Evolutionary conservation across 202 grass and related monocot genomes (phyloP).

Genomic region (Digitaria exilis): DNA sequence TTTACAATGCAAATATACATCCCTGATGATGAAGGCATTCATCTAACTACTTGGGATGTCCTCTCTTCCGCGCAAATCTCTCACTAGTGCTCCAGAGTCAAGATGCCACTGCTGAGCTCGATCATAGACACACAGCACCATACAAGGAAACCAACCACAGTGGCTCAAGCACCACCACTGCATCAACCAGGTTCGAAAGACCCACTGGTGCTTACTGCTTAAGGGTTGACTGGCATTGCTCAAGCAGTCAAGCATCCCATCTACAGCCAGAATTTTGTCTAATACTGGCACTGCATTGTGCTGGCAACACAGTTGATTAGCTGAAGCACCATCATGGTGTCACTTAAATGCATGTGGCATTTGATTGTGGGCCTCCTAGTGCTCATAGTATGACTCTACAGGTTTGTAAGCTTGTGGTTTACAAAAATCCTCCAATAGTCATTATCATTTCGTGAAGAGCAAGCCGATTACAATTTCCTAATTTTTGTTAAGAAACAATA

Average conservation of each 20-base stretch:
- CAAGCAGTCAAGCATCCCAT: constrained; percentile 2
- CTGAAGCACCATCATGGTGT: neutral
- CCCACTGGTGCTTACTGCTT: neutral
- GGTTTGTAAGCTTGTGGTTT: neutral
- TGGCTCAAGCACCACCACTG: neutral
- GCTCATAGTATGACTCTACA: neutral
- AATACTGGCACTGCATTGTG: neutral
- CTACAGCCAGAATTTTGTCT: neutral
- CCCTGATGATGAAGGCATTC: neutral
- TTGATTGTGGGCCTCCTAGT: neutral
- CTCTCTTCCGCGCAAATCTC: neutral
- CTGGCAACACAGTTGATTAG: neutral
- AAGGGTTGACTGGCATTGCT: neutral
- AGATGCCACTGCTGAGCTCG: neutral
- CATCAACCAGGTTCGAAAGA: neutral
- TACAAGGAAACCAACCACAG: neutral
- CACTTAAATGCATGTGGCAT: neutral
- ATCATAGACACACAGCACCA: neutral
- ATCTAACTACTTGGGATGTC: neutral
- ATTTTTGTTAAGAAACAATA: neutral
- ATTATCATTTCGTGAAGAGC: neutral
- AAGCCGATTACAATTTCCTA: neutral
- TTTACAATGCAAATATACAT: neutral
- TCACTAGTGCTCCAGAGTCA: neutral
- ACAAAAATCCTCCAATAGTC: neutral